phyloP scores from a whole-genome alignment of 2,329 filamentous ascomycete species.

The Fusarium sp. region DNA sequence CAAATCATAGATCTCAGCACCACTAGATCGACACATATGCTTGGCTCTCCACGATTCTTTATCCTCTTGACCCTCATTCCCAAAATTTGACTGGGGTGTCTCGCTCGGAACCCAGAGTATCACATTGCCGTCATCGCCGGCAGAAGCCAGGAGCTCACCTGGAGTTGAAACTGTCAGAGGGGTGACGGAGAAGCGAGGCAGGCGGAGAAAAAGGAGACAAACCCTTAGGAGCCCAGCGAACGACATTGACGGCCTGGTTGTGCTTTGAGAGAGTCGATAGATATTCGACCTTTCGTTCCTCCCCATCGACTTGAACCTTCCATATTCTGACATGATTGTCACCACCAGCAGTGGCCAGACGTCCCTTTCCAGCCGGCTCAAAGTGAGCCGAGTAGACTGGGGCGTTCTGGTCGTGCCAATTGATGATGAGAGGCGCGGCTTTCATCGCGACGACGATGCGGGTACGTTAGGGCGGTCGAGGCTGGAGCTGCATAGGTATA shows the following conservation, averaged over 20 bases:
- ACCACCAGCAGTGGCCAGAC: conserved; percentile 93
- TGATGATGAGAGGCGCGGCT: conserved; percentile 94
- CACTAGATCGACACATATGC: conserved; percentile 96
- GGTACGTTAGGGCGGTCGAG: conserved; percentile 45
- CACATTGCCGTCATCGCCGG: conserved; percentile 97
- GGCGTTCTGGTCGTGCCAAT: conserved; percentile 98
- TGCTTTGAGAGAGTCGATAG: conserved; percentile 93
- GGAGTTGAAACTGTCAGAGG: conserved; percentile 38
- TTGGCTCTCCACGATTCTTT: conserved; percentile 98
- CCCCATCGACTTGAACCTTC: conserved; percentile 88
- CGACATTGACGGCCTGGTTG: conserved; percentile 97
- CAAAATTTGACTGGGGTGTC: conserved; percentile 77
- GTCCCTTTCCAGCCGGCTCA: conserved; percentile 90
- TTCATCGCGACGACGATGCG: conserved; percentile 78
- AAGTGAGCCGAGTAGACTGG: conserved; percentile 99
- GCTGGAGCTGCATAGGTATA: conserved; percentile 54
- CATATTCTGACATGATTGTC: conserved; percentile 98
- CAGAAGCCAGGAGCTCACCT: conserved; percentile 95
- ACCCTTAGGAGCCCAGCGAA: conserved; percentile 96
- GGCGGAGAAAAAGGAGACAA: conserved; percentile 47
- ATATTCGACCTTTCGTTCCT: conserved; percentile 92
- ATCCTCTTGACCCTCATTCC: conserved; percentile 89
- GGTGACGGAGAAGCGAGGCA: not conserved
- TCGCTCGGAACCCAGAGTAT: conserved; percentile 96
- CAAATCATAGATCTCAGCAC: conserved; percentile 97